Evolutionary conservation across 768 basidiomycete genomes (phyloP), one percentile per base, ranked within the genome.

Genomic region (Antrodiella citrinella): DNA sequence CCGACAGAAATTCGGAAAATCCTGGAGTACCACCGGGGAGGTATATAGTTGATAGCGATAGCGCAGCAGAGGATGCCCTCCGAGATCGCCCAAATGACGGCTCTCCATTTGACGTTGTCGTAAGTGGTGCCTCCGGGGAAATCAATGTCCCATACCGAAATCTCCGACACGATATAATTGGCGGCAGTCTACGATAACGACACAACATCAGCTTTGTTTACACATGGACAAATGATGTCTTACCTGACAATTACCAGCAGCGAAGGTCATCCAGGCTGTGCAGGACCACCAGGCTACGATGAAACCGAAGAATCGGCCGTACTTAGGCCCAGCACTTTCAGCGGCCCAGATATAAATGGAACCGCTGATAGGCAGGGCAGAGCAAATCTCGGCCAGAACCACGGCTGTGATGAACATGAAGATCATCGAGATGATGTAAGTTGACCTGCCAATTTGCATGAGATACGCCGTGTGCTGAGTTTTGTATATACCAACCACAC

Each of bases 301-400:
- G 68, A 93, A 91, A 0, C 90, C 91, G 55, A 91, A 79, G 66
- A 94, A 86, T 26, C 92, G 76, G 2, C 82, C 90, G 59, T 89
- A 83, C 57, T 88, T 90, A 4, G 83, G 83, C 2, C 92, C 92
- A 3, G 90, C 92, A 59, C 90, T 91, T 62, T 91, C 91, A 15
- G 91, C 91, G 0, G 91, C 88, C 92, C 92, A 95, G 45, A 92
- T 82, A 65, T 94, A 95, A 64, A 96, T 94, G 5, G 91, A 93
- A 2, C 92, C 92, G 50, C 86, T 89, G 45, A 92, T 65, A 3
- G 88, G 86, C 23, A 93, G 72, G 4, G 91, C 87, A 38, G 91
- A 93, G 65, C 91, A 94, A 47, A 94, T 82, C 63, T 95, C 92
- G 18, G 92, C 91, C 30, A 95, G 73, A 39, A 91, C 82, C 9